Base-by-base conservation (phyloP, 371 early-diverging fungal genomes). In the Apophysomyces elegans region DNA sequence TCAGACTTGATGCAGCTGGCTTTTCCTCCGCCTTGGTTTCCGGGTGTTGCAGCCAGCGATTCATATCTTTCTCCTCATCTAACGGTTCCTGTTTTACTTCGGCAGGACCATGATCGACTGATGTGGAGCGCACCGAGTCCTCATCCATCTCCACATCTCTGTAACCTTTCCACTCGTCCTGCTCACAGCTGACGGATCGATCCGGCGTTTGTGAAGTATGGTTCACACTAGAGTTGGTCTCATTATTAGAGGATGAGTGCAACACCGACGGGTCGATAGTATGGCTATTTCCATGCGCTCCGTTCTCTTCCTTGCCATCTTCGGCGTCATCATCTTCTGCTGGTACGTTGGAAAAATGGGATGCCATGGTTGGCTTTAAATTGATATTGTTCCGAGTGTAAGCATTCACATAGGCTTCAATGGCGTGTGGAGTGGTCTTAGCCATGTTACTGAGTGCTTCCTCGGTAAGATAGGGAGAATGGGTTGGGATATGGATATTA, bases 331-430 rank as follows among this genome's bases (percentile, higher is more conserved):
- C 50, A 11, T 67, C 65, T 12, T 59, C 63, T 3, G 56, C 57
- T 16, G 58, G 37, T 37, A 50, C 59, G 16, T 77, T 71, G 0
- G 72, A 56, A 36, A 77, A 71, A 65, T 77, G 77, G 7, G 74
- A 65, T 4, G 74, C 74, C 74, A 77, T 77, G 1, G 77, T 77
- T 2, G 74, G 70, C 41, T 79, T 79, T 7, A 76, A 50, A 39
- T 70, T 63, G 36, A 66, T 62, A 54, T 79, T 79, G 56, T 79
- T 79, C 39, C 62, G 67, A 2, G 76, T 76, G 50, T 79, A 79
- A 0, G 79, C 70, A 59, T 76, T 79, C 12, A 79, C 76, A 46
- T 79, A 76, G 1, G 76, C 76, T 44, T 79, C 76, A 32, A 76
- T 76, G 1, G 74, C 74, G 63, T 79, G 79, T 1, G 79, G 79